Conservation (phyloP, 441 rosid genomes). For the Pelargonium citronellum region DNA sequence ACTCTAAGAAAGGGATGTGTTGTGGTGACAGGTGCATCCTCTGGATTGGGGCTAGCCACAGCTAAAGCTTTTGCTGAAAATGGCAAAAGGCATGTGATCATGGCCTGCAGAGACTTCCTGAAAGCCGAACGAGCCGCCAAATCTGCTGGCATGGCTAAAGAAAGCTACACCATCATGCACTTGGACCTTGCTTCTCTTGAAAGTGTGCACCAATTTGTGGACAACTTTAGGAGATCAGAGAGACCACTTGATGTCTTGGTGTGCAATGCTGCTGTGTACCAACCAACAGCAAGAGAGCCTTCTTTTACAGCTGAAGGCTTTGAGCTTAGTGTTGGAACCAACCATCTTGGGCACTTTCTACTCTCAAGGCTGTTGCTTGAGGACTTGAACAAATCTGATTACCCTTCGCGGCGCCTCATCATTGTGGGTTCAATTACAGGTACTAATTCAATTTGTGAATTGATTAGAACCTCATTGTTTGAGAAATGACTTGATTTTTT, state of each 20-base stretch:
- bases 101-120: slow-evolving; percentile 92
- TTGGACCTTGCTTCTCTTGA: slow-evolving; percentile 81
- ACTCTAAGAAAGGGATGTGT: slow-evolving; percentile 79
- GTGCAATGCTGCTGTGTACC: slow-evolving; percentile 81
- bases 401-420: slow-evolving; percentile 67
- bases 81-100: slow-evolving; percentile 90
- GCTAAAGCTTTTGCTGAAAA: slow-evolving; percentile 87
- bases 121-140: slow-evolving; percentile 76
- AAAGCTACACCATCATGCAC: slow-evolving; percentile 72
- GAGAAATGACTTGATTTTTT: neutral
- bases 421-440: slow-evolving; percentile 94
- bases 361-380: slow-evolving; percentile 68
- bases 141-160: slow-evolving; percentile 64
- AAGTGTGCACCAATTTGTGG: slow-evolving; percentile 70
- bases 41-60: slow-evolving; percentile 83
- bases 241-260: slow-evolving; percentile 62
- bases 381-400: slow-evolving; percentile 64
- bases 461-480: neutral
- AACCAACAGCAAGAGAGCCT: slow-evolving; percentile 81
- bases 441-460: slow-evolving; percentile 10
- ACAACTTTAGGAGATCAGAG: slow-evolving; percentile 44
- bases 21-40: slow-evolving; percentile 81
- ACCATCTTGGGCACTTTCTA: slow-evolving; percentile 84
- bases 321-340: slow-evolving; percentile 83
- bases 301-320: slow-evolving; percentile 86